phyloP scores from a whole-genome alignment of 2,329 filamentous ascomycete species.

The Lecanoromycetidae sp. region DNA sequence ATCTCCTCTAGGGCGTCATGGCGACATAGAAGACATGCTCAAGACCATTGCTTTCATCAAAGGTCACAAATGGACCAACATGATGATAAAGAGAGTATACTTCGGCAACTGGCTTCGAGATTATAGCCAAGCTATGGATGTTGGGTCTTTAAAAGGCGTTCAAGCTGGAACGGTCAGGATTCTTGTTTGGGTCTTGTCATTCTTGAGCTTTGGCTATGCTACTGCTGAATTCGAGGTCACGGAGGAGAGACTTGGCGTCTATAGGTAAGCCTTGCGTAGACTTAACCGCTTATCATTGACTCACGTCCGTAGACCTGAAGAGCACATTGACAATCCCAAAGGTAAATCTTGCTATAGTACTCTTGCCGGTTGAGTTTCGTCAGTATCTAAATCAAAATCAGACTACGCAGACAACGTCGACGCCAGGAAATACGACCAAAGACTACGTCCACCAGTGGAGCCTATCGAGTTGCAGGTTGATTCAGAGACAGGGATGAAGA shows the following conservation, averaged over 20 bases:
- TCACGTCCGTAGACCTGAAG: conserved; percentile 60
- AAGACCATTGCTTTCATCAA: conserved; percentile 64
- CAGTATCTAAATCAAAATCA: not conserved
- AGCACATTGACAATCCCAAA: conserved; percentile 53
- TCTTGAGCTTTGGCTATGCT: conserved; percentile 73
- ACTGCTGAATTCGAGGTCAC: conserved; percentile 78
- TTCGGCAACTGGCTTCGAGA: conserved; percentile 82
- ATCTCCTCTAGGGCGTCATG: conserved; percentile 27
- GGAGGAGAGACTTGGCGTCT: conserved; percentile 64
- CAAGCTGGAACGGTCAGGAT: conserved; percentile 68
- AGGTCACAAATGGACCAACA: conserved; percentile 73
- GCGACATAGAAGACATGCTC: conserved; percentile 70
- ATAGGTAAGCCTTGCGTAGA: conserved; percentile 35
- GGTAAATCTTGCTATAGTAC: conserved; percentile 22
- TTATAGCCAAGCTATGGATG: conserved; percentile 74
- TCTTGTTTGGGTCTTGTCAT: conserved; percentile 69
- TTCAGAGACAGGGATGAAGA: conserved; percentile 83
- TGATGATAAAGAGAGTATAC: conserved; percentile 66
- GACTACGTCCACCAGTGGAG: conserved; percentile 68
- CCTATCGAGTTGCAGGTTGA: conserved; percentile 63
- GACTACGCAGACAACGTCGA: conserved; percentile 75
- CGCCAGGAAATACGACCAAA: conserved; percentile 66
- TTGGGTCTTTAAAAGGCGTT: conserved; percentile 65
- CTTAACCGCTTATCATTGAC: not conserved
- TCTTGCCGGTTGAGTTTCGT: not conserved